Percentiles rank a stretch among this genome's conserved stretches.
Evolutionary conservation across 257 asterid species (phyloP).

Genomic region (Solanum commersonii): DNA sequence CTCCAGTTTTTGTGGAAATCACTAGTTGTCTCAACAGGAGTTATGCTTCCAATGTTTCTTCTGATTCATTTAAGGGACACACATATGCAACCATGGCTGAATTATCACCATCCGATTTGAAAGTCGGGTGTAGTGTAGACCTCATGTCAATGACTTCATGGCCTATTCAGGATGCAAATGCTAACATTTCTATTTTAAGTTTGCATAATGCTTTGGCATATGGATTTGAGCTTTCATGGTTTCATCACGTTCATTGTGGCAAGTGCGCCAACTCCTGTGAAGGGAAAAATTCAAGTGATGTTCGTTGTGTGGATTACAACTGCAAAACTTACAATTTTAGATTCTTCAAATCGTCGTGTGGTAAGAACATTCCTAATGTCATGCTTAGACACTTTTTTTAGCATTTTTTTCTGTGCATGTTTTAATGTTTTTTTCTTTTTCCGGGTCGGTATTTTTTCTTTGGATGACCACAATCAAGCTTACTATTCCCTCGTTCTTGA

Average conservation of each 20-base stretch:
- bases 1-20: not conserved
- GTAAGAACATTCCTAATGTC: not conserved
- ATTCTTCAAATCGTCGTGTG: fast-evolving
- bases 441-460: not conserved
- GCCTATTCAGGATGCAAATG: not conserved
- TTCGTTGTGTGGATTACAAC: fast-evolving
- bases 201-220: conserved; percentile 11
- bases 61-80: not conserved
- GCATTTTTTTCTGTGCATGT: not conserved
- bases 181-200: not conserved
- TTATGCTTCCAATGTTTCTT: not conserved
- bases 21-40: not conserved
- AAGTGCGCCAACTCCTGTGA: not conserved
- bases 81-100: not conserved
- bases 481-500: not conserved
- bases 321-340: not conserved
- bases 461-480: not conserved
- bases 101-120: not conserved
- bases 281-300: not conserved
- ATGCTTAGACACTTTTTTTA: not conserved
- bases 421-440: not conserved
- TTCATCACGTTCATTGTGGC: not conserved
- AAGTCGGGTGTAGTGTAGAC: not conserved
- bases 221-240: conserved; percentile 26
- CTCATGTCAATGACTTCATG: not conserved